Base-by-base conservation (phyloP, 2,329 filamentous ascomycete genomes). In the Gnomoniopsis sp. region DNA sequence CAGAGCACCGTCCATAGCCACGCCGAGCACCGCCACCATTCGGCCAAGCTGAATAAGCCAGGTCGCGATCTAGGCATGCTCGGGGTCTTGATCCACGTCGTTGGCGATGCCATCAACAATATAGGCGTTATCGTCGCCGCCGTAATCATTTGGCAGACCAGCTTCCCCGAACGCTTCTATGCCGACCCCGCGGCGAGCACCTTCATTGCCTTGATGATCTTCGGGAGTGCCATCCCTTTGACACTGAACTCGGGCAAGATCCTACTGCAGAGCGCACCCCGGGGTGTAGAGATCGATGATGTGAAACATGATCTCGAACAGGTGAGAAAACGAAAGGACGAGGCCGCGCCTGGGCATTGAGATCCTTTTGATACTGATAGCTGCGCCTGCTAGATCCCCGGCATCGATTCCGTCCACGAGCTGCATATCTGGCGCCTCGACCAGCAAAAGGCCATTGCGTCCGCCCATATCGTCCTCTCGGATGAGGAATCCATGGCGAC, bases 61-160 rank as follows among this genome's bases (percentile, higher is more conserved):
- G 76, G 76, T 1, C 78, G 77, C 58, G 86, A 92, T 67, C 75
- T 92, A n/a, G 88, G 86, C 12, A 87, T 90, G 77, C 74, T 89
- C 62, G 88, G 86, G 1, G 88, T 90, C 1, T 67, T 92, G 12
- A 72, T 90, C 15, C 89, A 93, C 66, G 82, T 92, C 26, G 66
- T 89, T 2, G 86, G 88, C 34, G 89, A 93, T 66, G 87, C 88
- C 6, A 77, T 88, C 62, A 92, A 91, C 73, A 93, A 93, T 65
- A 70, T 91, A 12, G 88, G 88, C 11, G 88, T 93, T 60, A 90
- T 91, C 51, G 75, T 87, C 38, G 82, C 88, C 1, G 88, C 87
- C 0, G 66, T 87, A 2, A 77, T 90, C 34, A 88, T 92, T 69
- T 91, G 88, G 88, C 76, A 86, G 58, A 76, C 81, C 0, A 68